phyloP scores from a whole-genome alignment of 306 rosid genomes.

The Ziziphus jujuba region DNA sequence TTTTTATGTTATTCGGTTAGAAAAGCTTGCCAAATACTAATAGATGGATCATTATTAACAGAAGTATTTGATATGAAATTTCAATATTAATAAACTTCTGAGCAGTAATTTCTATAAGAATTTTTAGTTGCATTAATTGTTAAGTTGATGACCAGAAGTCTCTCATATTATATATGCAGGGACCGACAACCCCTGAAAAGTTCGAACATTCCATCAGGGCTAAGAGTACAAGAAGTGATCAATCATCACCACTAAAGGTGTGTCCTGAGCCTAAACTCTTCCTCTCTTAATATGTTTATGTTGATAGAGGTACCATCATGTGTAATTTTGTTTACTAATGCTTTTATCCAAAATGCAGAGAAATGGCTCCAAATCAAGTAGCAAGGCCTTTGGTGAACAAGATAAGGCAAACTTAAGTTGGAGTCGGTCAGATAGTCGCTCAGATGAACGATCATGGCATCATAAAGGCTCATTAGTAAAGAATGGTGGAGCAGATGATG shows the following conservation, averaged over 20 bases:
- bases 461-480: conserved; percentile 38
- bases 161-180: conserved; percentile 34
- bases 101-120: too few relatives aligned
- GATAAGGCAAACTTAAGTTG: conserved; percentile 22
- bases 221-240: conserved; percentile 59
- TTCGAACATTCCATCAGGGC: conserved; percentile 56
- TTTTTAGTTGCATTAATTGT: neutral
- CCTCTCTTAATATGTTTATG: too few relatives aligned
- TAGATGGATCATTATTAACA: too few relatives aligned
- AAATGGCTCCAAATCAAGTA: conserved; percentile 52
- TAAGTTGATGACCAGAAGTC: neutral
- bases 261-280: conserved; percentile 12
- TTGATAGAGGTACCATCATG: too few relatives aligned
- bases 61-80: too few relatives aligned
- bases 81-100: too few relatives aligned
- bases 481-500: conserved; percentile 38
- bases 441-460: conserved; percentile 37
- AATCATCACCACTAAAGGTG: conserved; percentile 48
- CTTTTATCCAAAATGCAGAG: conserved; percentile 42
- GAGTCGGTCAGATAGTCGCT: conserved; percentile 23
- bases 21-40: too few relatives aligned
- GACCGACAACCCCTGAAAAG: conserved; percentile 89
- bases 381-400: conserved; percentile 23
- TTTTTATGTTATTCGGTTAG: too few relatives aligned
- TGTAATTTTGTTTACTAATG: neutral